phyloP scores from a whole-genome alignment of 31 red algal species.

The Asparagopsis taxiformis region DNA sequence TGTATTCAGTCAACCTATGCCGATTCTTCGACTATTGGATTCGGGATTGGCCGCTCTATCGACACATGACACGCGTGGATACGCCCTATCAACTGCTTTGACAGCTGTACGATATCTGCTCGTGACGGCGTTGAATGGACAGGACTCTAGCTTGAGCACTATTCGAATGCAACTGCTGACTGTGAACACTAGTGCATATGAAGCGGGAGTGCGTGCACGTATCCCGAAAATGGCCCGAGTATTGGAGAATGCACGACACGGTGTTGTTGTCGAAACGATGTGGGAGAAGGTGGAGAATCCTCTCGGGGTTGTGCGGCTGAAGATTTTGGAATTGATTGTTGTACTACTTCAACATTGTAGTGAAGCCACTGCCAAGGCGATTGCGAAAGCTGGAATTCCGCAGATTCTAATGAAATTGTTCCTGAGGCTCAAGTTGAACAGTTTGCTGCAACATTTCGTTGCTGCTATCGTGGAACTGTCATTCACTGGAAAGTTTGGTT shows the following conservation, averaged over 20 bases:
- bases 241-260: constrained; percentile 39
- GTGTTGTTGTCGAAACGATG: constrained; percentile 62
- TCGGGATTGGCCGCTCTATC: constrained; percentile 50
- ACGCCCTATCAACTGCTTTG: constrained; percentile 75
- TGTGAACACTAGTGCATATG: constrained; percentile 65
- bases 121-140: constrained; percentile 77
- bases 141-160: constrained; percentile 72
- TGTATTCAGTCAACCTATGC: constrained; percentile 59
- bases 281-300: constrained; percentile 70
- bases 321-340: constrained; percentile 77
- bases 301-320: constrained; percentile 67
- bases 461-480: constrained; percentile 67
- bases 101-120: constrained; percentile 77
- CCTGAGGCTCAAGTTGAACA: constrained; percentile 55
- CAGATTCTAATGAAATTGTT: constrained; percentile 67
- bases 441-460: constrained; percentile 76
- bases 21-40: constrained; percentile 68
- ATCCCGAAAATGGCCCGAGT: constrained; percentile 56
- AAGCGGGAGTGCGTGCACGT: constrained; percentile 57
- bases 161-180: constrained; percentile 73
- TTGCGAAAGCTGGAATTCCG: constrained; percentile 58
- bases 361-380: constrained; percentile 46
- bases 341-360: constrained; percentile 73
- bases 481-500: constrained; percentile 35
- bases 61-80: constrained; percentile 56